Conservation (phyloP, 306 rosid genomes). For the Ceratonia siliqua region DNA sequence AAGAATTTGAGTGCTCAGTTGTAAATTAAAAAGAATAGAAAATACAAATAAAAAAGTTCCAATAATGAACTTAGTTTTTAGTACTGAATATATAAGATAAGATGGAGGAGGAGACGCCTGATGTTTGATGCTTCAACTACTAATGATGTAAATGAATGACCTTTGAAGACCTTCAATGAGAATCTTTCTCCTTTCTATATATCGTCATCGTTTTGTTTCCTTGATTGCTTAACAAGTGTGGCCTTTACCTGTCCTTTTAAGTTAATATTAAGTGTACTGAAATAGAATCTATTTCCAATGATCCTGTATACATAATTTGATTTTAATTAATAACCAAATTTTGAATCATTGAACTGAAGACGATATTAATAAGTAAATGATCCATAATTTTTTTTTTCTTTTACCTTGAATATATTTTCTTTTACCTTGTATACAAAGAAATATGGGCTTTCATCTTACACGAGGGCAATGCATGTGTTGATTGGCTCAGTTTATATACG, state of each 20-base stretch:
- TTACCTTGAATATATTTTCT: too few species aligned
- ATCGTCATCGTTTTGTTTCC: slow-evolving; percentile 21
- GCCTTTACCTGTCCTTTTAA: slow-evolving; percentile 30
- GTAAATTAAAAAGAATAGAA: background rate
- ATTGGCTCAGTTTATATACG: too few species aligned
- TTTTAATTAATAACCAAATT: background rate
- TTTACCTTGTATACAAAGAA: too few species aligned
- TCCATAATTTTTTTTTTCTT: background rate
- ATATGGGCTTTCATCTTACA: too few species aligned
- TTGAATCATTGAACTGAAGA: slow-evolving; percentile 2
- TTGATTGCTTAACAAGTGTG: slow-evolving; percentile 13
- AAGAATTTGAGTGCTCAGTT: background rate
- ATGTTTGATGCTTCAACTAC: slow-evolving; percentile 45
- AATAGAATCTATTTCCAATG: background rate
- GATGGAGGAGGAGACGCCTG: background rate
- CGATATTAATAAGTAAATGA: background rate
- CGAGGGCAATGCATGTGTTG: too few species aligned
- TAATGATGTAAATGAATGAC: slow-evolving; percentile 16
- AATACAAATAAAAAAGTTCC: background rate
- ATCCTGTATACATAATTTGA: background rate
- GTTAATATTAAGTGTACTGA: background rate
- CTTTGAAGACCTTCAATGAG: slow-evolving; percentile 31
- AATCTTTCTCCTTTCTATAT: slow-evolving; percentile 32
- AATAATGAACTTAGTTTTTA: slow-evolving; percentile 6
- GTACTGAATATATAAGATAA: slow-evolving; percentile 6